These are phyloP conservation scores for Erodium maritimum DNA, from an alignment of 345 rosid species.

Conservation along the genomic window DNA sequence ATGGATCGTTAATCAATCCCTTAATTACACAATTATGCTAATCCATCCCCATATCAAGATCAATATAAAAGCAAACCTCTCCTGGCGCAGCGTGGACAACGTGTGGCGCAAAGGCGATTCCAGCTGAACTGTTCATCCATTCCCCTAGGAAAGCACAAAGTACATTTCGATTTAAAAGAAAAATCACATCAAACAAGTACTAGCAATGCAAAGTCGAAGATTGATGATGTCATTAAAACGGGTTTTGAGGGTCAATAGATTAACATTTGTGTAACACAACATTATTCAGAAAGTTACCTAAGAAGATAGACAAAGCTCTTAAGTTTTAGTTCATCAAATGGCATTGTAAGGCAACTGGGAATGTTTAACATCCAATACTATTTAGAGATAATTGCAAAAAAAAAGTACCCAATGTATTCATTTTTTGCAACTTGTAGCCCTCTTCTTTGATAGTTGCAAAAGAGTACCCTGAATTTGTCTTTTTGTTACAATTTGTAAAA, in stretches of 20 bases:
- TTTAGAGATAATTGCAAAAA: too few species aligned
- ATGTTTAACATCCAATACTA: too few species aligned
- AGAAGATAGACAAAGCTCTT: background rate
- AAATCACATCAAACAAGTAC: background rate
- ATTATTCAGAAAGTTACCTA: background rate
- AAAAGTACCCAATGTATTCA: too few species aligned
- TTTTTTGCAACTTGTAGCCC: too few species aligned
- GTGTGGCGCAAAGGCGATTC: conserved; percentile 91
- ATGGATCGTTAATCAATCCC: too few species aligned
- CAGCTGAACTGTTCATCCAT: conserved; percentile 98
- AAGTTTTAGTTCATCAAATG: background rate
- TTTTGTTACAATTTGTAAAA: too few species aligned
- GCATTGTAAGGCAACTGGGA: background rate
- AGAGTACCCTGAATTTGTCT: too few species aligned
- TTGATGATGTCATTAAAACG: background rate
- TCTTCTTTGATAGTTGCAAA: too few species aligned
- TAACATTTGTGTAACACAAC: background rate
- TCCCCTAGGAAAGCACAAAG: conserved; percentile 51
- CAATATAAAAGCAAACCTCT: conserved; percentile 51
- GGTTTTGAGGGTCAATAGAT: background rate
- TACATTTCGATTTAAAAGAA: background rate
- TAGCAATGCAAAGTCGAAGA: background rate
- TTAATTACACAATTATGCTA: too few species aligned
- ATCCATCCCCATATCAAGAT: background rate
- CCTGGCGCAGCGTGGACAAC: conserved; percentile 65